These are phyloP conservation scores for Brasilioporus rufonigricans DNA, from an alignment of 768 basidiomycete genomes.

Conservation along the genomic window DNA sequence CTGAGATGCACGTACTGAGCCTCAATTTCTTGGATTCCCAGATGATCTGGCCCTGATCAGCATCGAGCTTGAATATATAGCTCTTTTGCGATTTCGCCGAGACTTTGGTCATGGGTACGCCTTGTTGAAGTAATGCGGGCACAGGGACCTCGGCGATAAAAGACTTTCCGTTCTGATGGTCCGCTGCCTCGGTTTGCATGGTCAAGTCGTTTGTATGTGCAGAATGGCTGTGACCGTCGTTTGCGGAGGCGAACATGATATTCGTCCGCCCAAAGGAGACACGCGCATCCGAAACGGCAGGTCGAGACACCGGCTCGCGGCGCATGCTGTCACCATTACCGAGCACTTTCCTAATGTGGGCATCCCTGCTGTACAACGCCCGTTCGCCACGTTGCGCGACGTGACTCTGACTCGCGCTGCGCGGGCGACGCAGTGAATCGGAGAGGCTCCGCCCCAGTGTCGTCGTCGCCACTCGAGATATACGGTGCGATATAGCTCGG, in stretches of 20 bases:
- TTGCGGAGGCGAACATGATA: no score
- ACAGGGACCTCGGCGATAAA: conserved; percentile 44
- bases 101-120: conserved; percentile 80
- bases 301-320: not conserved
- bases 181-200: conserved; percentile 3
- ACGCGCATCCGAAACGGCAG: not conserved
- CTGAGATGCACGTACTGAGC: conserved; percentile 46
- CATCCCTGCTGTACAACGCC: not conserved
- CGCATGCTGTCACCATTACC: not conserved
- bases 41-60: conserved; percentile 77
- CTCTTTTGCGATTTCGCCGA: conserved; percentile 74
- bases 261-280: not conserved
- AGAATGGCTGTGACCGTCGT: not conserved
- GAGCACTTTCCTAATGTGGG: conserved; percentile 27
- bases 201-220: no score
- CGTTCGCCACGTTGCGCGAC: not conserved
- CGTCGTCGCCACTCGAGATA: conserved; percentile 33
- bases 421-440: conserved; percentile 15
- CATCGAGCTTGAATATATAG: conserved; percentile 67
- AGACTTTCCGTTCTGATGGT: conserved; percentile 3
- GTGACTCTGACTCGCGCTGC: conserved; percentile 7
- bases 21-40: conserved; percentile 73
- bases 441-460: conserved; percentile 32
- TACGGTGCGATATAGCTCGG: conserved; percentile 36
- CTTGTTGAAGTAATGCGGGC: conserved; percentile 55